A percentile compares a stretch with the other conserved stretches of the same genome.
Conservation (phyloP, 768 basidiomycete species). For the Lactifluus hygrophoroides region DNA sequence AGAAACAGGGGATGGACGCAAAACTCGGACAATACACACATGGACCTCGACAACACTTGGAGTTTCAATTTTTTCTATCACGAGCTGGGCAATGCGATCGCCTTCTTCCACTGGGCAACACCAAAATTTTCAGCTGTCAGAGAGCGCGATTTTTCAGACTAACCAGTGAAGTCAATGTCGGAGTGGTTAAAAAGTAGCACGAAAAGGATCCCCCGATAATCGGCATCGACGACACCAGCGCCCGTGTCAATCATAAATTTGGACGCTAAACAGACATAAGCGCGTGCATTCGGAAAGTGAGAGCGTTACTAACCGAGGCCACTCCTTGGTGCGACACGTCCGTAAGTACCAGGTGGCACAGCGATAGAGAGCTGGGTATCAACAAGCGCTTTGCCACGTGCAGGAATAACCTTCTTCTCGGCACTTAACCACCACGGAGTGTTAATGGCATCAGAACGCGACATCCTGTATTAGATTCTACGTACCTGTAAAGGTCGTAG, state of each 20-base stretch:
- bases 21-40: conserved; percentile 35
- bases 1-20: not conserved
- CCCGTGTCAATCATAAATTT: conserved; percentile 99
- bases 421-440: conserved; percentile 42
- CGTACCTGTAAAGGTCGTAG: conserved; percentile 95
- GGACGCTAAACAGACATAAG: conserved; percentile 47
- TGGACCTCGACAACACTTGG: conserved; percentile 83
- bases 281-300: not conserved
- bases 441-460: not conserved
- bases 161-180: conserved; percentile 83
- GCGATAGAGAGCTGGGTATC: conserved; percentile 91
- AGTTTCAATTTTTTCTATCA: conserved; percentile 83
- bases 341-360: conserved; percentile 89
- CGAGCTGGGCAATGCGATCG: conserved; percentile 93
- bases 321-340: conserved; percentile 91
- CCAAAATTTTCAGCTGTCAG: not conserved
- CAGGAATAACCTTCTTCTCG: conserved; percentile 75
- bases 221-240: conserved; percentile 94
- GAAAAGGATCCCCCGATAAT: conserved; percentile 87
- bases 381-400: conserved; percentile 83
- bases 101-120: conserved; percentile 67
- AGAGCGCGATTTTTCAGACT: conserved; percentile 2
- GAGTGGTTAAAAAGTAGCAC: conserved; percentile 91
- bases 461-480: conserved; percentile 17
- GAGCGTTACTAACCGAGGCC: conserved; percentile 60